Evolutionary conservation across 1,284 basidiomycete genomes (phyloP).

Genomic region (Retiboletus flavoniger): DNA sequence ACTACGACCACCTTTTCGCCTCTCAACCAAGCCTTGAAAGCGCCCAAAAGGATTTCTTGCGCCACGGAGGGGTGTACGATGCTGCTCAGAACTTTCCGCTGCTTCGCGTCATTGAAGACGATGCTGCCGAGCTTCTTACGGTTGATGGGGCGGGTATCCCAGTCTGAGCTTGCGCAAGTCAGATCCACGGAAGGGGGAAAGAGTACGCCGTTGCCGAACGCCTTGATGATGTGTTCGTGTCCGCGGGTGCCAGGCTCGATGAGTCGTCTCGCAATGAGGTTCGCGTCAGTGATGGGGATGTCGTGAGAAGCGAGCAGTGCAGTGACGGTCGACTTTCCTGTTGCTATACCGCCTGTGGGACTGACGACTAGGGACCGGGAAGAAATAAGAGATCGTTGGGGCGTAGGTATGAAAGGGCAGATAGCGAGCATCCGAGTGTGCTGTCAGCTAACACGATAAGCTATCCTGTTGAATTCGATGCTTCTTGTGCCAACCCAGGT

Average conservation of each 20-base stretch:
- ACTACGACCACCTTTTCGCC: conserved; percentile 76
- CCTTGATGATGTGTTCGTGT: conserved; percentile 63
- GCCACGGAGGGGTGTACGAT: conserved; percentile 92
- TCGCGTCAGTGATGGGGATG: conserved; percentile 89
- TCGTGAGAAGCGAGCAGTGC: conserved; percentile 61
- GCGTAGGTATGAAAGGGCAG: background rate
- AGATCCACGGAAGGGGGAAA: conserved; percentile 29
- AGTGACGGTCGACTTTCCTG: conserved; percentile 94
- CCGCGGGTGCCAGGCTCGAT: conserved; percentile 83
- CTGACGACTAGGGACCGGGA: conserved; percentile 69
- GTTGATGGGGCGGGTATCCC: conserved; percentile 73
- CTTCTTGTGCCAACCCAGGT: too few species aligned
- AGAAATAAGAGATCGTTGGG: background rate
- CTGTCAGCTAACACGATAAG: too few species aligned
- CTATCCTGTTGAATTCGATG: too few species aligned
- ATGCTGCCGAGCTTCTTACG: conserved; percentile 82
- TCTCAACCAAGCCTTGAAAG: conserved; percentile 72
- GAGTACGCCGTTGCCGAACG: conserved; percentile 75
- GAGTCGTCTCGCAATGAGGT: conserved; percentile 85
- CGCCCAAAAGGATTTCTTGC: conserved; percentile 68
- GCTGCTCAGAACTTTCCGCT: conserved; percentile 75
- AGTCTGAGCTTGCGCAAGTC: conserved; percentile 2
- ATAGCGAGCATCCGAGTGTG: conserved; percentile 23
- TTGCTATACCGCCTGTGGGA: conserved; percentile 94
- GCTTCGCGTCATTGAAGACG: conserved; percentile 76